These are phyloP conservation scores for Chlorella vulgaris DNA, from an alignment of 139 green algal genomes.

Conservation along the genomic window DNA sequence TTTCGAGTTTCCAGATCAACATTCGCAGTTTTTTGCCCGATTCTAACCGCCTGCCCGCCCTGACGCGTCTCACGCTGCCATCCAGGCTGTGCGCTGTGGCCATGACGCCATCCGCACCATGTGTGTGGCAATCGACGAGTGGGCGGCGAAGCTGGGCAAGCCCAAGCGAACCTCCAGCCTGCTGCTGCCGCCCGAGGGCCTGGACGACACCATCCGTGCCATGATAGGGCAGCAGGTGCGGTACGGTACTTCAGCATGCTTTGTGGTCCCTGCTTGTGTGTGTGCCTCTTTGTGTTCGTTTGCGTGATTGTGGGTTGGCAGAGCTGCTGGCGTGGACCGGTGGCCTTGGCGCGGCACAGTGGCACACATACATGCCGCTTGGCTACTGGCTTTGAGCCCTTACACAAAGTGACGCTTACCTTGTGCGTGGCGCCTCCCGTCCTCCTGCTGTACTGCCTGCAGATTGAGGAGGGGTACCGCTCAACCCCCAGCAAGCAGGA, in stretches of 20 bases:
- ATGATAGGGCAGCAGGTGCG: slow-evolving; percentile 15
- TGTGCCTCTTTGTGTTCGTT: no score
- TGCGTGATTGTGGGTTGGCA: no score
- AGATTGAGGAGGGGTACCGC: slow-evolving; percentile 41
- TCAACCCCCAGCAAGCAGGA: slow-evolving; percentile 58
- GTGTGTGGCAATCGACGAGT: slow-evolving; percentile 73
- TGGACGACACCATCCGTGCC: slow-evolving; percentile 56
- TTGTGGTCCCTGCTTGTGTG: no score
- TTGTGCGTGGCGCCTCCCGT: no score
- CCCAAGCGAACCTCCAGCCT: slow-evolving; percentile 65
- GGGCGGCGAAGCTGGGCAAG: slow-evolving; percentile 75
- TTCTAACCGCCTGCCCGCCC: not conserved
- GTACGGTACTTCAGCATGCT: not conserved
- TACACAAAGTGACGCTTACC: not conserved
- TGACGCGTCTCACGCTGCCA: not conserved
- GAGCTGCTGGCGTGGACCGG: no score
- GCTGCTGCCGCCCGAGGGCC: slow-evolving; percentile 53
- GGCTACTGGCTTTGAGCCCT: no score
- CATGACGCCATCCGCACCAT: slow-evolving; percentile 66
- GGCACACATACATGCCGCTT: no score
- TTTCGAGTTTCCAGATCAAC: no score
- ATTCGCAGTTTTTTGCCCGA: not conserved
- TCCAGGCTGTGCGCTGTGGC: slow-evolving; percentile 62
- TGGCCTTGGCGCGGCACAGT: no score
- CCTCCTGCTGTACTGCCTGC: no score